A percentile compares a stretch with the other conserved stretches of the same genome.
Conservation (phyloP, 305 asterid species). For the Rubia tinctorum region DNA sequence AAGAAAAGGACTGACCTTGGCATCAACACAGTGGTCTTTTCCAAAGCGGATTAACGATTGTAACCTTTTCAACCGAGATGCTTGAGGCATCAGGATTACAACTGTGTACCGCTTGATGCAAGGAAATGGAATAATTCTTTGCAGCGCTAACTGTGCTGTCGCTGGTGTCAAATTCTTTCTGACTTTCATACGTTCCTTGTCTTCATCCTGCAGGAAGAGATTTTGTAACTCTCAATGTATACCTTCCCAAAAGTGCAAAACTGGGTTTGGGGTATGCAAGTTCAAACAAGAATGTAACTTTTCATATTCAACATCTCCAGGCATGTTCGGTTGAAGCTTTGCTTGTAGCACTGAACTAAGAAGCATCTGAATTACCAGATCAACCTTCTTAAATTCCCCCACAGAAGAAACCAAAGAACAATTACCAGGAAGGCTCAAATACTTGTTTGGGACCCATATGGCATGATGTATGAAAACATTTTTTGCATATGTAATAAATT, state of each 20-base stretch:
- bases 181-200: constrained; percentile 62
- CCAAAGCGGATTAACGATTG: constrained; percentile 46
- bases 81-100: constrained; percentile 90
- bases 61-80: constrained; percentile 51
- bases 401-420: not conserved
- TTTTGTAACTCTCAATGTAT: constrained; percentile 16
- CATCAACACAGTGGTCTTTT: constrained; percentile 38
- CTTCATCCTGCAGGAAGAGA: constrained; percentile 57
- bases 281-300: not conserved
- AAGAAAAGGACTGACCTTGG: constrained; percentile 49
- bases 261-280: not conserved
- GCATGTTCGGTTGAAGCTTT: not conserved
- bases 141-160: constrained; percentile 75
- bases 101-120: constrained; percentile 87
- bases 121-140: constrained; percentile 74
- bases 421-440: not conserved
- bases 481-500: no score
- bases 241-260: not conserved
- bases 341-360: not conserved
- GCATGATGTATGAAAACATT: not conserved
- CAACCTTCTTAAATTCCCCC: not conserved
- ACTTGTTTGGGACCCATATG: not conserved
- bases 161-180: constrained; percentile 60
- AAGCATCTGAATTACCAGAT: not conserved
- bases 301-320: not conserved